Evolutionary conservation across 805 yeast genomes (phyloP), one percentile per base, ranked within the genome.

Genomic region (Lipomyces orientalis): DNA sequence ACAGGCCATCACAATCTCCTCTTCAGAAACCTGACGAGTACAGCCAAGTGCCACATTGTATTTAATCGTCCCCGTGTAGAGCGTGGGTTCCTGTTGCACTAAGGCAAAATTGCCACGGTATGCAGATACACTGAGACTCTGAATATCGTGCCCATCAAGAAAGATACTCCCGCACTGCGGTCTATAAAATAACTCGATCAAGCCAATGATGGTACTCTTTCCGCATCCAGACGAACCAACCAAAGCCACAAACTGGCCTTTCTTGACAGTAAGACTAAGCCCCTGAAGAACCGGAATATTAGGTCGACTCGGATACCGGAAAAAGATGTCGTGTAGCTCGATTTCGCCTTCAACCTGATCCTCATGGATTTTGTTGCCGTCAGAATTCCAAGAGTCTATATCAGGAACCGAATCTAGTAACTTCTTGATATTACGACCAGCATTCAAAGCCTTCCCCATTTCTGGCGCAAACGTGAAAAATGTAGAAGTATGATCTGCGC

Each of bases 181-280:
- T 64, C 85, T 82, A 75, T 87, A 87, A 63, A 86, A 84, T 33
- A 68, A 78, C 70, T 87, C 79, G 51, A 88, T 77, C 33, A 87
- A 75, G 71, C 87, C 89, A 4, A 87, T 81, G 6, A 88, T 81
- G 0, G 76, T 73, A 58, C 70, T 64, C 64, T 5, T 81, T 76
- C 56, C 92, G 49, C 77, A 74, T 12, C 97, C 31, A 90, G 88
- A 3, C 93, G 96, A 88, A 0, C 97, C 97, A 22, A 92, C 97
- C 73, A 92, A 86, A 8, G 97, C 97, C 46, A 92, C 93, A 73
- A 89, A 91, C 73, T 87, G 79, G 7, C 97, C 97, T 5, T 93
- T 89, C 12, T 93, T 92, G 85, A 76, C 67, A 2, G 57, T 52
- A 25, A 76, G 64, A 59, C 69, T 67, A 22, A 76, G 65, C 54